Conservation (phyloP, 768 basidiomycete genomes). For the Naganishia friedmannii region DNA sequence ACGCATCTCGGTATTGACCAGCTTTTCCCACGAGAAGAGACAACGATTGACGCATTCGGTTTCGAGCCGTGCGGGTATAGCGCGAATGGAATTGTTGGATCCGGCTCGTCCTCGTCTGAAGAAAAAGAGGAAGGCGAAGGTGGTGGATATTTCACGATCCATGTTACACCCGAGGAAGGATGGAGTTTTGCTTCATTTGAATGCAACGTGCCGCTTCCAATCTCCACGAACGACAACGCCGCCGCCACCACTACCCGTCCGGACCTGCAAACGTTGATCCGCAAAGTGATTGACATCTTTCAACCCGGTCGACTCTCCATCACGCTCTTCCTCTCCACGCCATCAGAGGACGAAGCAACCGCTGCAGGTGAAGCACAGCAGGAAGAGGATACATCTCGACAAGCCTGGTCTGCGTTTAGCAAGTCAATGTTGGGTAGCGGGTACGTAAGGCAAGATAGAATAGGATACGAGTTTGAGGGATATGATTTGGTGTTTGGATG, state of each 20-base stretch:
- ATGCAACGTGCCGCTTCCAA: constrained; percentile 76
- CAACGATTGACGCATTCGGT: constrained; percentile 84
- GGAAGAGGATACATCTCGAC: constrained; percentile 72
- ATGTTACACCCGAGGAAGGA: constrained; percentile 95
- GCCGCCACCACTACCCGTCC: constrained; percentile 54
- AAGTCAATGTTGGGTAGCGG: constrained; percentile 46
- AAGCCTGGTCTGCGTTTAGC: constrained; percentile 61
- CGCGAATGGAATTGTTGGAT: constrained; percentile 74
- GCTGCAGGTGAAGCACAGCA: constrained; percentile 54
- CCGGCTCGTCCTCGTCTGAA: constrained; percentile 62
- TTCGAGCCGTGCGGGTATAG: constrained; percentile 96
- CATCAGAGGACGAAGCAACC: constrained; percentile 27
- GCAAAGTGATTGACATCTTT: constrained; percentile 88
- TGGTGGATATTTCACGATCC: constrained; percentile 97
- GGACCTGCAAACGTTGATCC: constrained; percentile 74
- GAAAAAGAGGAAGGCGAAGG: constrained; percentile 50
- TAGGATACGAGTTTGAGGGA: constrained; percentile 94
- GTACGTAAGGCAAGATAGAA: constrained; percentile 88
- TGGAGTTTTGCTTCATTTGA: constrained; percentile 99
- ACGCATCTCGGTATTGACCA: constrained; percentile 70
- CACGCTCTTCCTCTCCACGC: constrained; percentile 75
- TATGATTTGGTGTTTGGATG: constrained; percentile 52
- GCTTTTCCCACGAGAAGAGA: constrained; percentile 74
- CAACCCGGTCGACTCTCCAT: constrained; percentile 79
- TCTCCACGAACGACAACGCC: constrained; percentile 38